Conservation (phyloP, 1,284 basidiomycete genomes). For the Irpex sp. region DNA sequence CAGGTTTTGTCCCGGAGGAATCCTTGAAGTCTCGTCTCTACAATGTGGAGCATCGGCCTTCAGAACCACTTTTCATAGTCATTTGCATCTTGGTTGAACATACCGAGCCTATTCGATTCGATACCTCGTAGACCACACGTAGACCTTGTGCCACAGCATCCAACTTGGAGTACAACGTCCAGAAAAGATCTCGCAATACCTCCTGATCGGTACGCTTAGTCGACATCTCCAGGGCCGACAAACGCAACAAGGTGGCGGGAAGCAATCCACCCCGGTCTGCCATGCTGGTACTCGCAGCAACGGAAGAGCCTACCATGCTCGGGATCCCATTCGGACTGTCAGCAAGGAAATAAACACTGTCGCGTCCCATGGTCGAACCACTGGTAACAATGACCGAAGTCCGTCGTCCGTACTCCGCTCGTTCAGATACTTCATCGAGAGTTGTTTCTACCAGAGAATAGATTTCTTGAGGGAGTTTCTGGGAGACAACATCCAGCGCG, state of each 20-base stretch:
- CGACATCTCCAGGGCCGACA: slow-evolving; percentile 77
- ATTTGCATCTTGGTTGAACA: slow-evolving; percentile 26
- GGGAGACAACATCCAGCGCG: slow-evolving; percentile 82
- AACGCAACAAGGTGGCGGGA: slow-evolving; percentile 52
- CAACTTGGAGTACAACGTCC: slow-evolving; percentile 96
- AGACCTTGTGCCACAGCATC: slow-evolving; percentile 95
- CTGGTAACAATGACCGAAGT: slow-evolving; percentile 37
- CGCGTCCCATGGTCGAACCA: slow-evolving; percentile 13
- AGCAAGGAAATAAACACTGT: slow-evolving; percentile 46
- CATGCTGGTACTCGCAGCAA: slow-evolving; percentile 17
- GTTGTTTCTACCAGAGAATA: slow-evolving; percentile 86
- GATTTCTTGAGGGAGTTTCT: slow-evolving; percentile 84
- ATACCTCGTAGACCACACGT: slow-evolving; percentile 89
- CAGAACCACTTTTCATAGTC: neutral
- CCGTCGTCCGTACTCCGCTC: slow-evolving; percentile 71
- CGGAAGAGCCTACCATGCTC: slow-evolving; percentile 15
- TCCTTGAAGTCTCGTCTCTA: slow-evolving; percentile 89
- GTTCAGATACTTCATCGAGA: slow-evolving; percentile 87
- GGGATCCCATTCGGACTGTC: slow-evolving; percentile 10
- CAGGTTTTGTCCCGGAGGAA: slow-evolving; percentile 70
- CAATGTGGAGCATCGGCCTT: neutral
- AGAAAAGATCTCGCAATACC: slow-evolving; percentile 90
- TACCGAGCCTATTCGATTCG: slow-evolving; percentile 84
- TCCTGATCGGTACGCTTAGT: slow-evolving; percentile 79
- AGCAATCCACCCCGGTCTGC: slow-evolving; percentile 23